Evolutionary conservation across 2,329 filamentous ascomycete genomes (phyloP), one percentile per base, ranked within the genome.

Genomic region (Fusarium sp.): DNA sequence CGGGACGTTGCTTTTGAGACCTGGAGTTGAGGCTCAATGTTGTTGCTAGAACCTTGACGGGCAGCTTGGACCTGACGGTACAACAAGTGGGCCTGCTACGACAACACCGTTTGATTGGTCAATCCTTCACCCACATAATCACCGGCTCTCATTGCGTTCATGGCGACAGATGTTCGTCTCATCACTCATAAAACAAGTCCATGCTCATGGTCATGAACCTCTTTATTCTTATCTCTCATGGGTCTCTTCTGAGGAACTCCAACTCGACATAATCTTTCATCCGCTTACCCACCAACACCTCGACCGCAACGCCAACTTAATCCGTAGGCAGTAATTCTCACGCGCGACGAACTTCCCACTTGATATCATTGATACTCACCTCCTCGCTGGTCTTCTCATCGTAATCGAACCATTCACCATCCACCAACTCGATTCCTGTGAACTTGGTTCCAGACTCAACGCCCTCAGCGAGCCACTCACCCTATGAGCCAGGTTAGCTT

Each of bases 401-500:
- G 76, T 98, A 99, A 75, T 98, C 95, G 80, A 92, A 99, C 96
- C 96, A 99, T 75, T 99, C 96, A 28, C 93, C 95, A 30, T 99
- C 96, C 0, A 85, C 85, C 59, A 99, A 82, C 73, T 98, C 95
- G 57, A 98, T 92, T 6, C 83, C 89, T 0, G 89, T 86, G 77
- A 99, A 99, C 75, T 94, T 93, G 41, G 93, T 96, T 10, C 86
- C 87, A 0, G 94, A 94, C 16, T 98, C 95, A 15, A 87, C 65
- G 4, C 95, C 96, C 48, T 92, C 94, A 0, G 92, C 95, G 60
- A 95, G 85, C 93, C 95, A 99, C 51, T 97, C 93, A 12, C 96
- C 96, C 92, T 97, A 15, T 34, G 12, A 31, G 54, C 18, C 10
- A n/a, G 23, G 47, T 71, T 39, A 69, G 60, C 28, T 8, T 62